These are phyloP conservation scores for Phytophthora sp. DNA, from an alignment of 352 stramenopile species.

Conservation along the genomic window DNA sequence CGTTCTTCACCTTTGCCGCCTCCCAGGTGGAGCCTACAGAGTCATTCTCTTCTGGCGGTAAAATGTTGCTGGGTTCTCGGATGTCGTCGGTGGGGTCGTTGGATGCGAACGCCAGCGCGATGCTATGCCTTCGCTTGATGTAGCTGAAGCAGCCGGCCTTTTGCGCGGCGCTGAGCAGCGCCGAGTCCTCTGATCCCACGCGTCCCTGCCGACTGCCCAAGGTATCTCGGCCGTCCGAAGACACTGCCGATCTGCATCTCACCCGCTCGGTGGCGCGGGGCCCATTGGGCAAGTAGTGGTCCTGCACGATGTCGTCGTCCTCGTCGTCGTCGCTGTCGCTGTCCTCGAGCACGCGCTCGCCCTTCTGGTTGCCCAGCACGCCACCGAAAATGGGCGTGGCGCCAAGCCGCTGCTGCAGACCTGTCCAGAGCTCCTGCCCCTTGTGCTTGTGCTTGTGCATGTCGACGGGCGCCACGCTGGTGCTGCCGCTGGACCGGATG, in stretches of 20 bases:
- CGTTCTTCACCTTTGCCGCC: slow-evolving; percentile 66
- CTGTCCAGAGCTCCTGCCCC: slow-evolving; percentile 34
- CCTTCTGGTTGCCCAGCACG: slow-evolving; percentile 23
- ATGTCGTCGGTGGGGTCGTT: slow-evolving; percentile 27
- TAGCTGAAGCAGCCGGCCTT: slow-evolving; percentile 86
- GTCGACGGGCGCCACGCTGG: slow-evolving; percentile 8
- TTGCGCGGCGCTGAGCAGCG: slow-evolving; percentile 59
- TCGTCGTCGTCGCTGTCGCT: slow-evolving; percentile 25
- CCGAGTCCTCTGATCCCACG: slow-evolving; percentile 6
- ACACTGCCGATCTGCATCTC: slow-evolving; percentile 31
- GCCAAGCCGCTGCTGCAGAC: slow-evolving; percentile 26
- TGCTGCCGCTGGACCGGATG: slow-evolving; percentile 1
- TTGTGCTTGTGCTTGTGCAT: slow-evolving; percentile 28
- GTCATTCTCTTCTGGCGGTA: slow-evolving; percentile 26
- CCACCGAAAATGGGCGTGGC: slow-evolving; percentile 24
- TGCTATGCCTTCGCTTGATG: slow-evolving; percentile 78
- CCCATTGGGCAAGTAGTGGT: slow-evolving; percentile 29
- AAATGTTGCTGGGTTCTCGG: slow-evolving; percentile 39
- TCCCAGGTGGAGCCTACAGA: slow-evolving; percentile 56
- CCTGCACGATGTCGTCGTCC: slow-evolving; percentile 22
- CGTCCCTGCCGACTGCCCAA: slow-evolving; percentile 6
- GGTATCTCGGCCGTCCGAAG: slow-evolving; percentile 14
- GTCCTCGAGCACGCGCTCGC: slow-evolving; percentile 11
- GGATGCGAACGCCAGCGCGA: slow-evolving; percentile 76
- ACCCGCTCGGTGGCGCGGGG: slow-evolving; percentile 17